These are phyloP conservation scores for Phytophthora fragariae DNA, from an alignment of 352 stramenopile genomes.

Conservation along the genomic window DNA sequence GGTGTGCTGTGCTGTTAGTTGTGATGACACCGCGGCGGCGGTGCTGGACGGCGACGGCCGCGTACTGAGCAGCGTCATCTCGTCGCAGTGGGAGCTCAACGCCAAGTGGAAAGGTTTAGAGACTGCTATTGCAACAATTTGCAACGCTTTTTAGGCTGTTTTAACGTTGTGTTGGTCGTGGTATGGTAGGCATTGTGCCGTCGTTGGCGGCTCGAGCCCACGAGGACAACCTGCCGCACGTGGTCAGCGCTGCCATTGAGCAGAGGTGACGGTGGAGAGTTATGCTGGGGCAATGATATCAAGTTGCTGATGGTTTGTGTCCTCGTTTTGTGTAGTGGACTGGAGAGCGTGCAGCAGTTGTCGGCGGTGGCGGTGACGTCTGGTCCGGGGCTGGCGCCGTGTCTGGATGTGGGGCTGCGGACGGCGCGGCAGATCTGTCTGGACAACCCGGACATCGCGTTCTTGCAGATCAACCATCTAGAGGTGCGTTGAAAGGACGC, in stretches of 20 bases:
- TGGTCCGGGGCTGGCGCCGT: conserved; percentile 97
- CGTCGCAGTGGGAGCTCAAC: conserved; percentile 93
- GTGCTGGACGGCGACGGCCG: conserved; percentile 91
- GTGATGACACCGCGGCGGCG: conserved; percentile 94
- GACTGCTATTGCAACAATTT: conserved; percentile 10
- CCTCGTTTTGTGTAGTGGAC: conserved; percentile 45
- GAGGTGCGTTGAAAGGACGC: conserved; percentile 62
- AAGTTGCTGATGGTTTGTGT: background rate
- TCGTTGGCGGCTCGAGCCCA: conserved; percentile 94
- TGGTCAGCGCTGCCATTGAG: conserved; percentile 91
- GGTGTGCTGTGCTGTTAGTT: conserved; percentile 52
- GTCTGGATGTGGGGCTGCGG: conserved; percentile 95
- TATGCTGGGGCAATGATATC: background rate
- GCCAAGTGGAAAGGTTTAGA: conserved; percentile 80
- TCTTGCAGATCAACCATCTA: conserved; percentile 98
- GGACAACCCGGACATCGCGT: conserved; percentile 88
- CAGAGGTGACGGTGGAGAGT: conserved; percentile 72
- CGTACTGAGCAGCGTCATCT: conserved; percentile 94
- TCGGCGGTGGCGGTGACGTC: conserved; percentile 97
- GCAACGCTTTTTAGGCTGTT: background rate
- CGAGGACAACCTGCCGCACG: conserved; percentile 94
- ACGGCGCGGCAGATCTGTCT: conserved; percentile 85
- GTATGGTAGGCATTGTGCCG: conserved; percentile 95
- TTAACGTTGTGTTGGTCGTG: background rate
- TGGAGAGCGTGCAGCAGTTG: conserved; percentile 83